These are phyloP conservation scores for Erucastrum elatum DNA, from an alignment of 345 rosid species.

Conservation along the genomic window DNA sequence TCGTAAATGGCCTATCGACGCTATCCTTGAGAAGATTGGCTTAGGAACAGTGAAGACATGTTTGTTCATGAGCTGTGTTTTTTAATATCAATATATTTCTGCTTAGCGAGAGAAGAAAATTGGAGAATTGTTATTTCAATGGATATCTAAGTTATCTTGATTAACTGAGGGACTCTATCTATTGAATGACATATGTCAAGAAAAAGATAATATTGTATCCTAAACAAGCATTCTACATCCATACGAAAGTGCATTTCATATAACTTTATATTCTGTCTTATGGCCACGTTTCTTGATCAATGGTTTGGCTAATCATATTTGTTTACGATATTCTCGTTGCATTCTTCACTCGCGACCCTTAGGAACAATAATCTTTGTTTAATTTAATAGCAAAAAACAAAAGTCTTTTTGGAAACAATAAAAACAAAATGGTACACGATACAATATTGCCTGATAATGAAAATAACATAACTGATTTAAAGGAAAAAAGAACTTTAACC, in stretches of 20 bases:
- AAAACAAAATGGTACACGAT: neutral
- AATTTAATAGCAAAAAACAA: neutral
- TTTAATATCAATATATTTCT: slow-evolving; percentile 9
- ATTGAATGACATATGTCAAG: neutral
- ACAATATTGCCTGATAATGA: neutral
- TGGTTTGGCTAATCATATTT: neutral
- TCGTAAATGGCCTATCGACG: neutral
- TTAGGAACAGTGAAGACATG: slow-evolving; percentile 20
- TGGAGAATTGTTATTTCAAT: neutral
- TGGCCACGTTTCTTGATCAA: neutral
- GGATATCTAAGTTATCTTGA: neutral
- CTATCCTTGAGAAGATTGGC: neutral
- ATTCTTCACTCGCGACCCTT: neutral
- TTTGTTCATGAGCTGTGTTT: neutral
- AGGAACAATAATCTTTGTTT: neutral
- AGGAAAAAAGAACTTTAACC: neutral
- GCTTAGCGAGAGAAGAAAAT: slow-evolving; percentile 5
- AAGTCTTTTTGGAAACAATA: neutral
- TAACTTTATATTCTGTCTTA: neutral
- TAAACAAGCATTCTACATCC: neutral
- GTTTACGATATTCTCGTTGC: neutral
- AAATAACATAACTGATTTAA: neutral
- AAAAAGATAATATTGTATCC: neutral
- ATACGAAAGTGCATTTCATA: neutral
- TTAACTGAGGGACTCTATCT: neutral